Base-by-base conservation (phyloP, 2,329 filamentous ascomycete genomes). In the Neodidymelliopsis sp. region DNA sequence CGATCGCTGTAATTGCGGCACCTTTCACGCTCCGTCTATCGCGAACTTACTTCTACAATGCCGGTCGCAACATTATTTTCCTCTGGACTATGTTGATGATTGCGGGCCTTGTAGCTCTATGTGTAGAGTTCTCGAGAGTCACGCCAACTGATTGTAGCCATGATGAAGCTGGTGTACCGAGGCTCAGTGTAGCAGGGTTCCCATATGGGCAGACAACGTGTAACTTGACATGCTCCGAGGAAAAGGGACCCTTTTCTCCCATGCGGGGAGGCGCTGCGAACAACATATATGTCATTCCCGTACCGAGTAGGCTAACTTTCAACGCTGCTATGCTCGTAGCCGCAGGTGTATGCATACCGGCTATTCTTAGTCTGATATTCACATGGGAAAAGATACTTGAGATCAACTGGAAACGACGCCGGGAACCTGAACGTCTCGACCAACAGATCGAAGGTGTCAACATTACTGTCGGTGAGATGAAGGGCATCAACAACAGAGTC, bases 381-480 rank as follows among this genome's bases (percentile, higher is more conserved):
- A 87, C 84, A 70, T 84, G 81, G 80, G 81, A 83, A 54, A 86
- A 84, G 59, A 86, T 88, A 4, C 66, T 86, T 2, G 79, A 86
- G 51, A 78, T 80, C 38, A 86, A 86, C 49, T 85, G 82, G 82
- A 82, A 77, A 53, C 74, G 67, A 29, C 69, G 72, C 0, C 77
- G 76, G 28, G 73, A 74, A 20, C 47, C 53, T 1, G 58, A 69
- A 15, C 57, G 58, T 8, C 53, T 57, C 2, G 67, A 81, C 30
- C 66, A 78, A 28, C 58, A 63, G 0, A 81, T 83, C 13, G 73
- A 78, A 36, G 81, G 79, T 9, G 83, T 81, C 2, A 84, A 84
- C 29, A 79, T 81, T 1, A 85, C 82, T 0, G 64, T 74, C 1
- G 67, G 69, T 2, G 75, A 74, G 29, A 81, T 86, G 77, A 80